Conservation (phyloP, 768 basidiomycete genomes). For the Fomitopsis serialis region DNA sequence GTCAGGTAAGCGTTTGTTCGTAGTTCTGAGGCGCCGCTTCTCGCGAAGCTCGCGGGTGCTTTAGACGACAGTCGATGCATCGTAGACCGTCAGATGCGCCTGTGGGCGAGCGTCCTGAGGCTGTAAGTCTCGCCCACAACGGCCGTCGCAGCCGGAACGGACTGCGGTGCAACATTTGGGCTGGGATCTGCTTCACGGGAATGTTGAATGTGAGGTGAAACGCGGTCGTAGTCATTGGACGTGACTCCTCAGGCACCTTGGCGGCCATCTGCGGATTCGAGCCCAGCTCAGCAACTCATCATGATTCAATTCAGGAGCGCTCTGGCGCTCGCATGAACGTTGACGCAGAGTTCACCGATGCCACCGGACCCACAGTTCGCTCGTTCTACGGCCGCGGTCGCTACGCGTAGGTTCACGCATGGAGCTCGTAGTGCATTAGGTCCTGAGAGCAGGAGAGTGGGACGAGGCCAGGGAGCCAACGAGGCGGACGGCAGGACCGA, state of each 20-base stretch:
- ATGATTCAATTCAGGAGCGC: conserved; percentile 1
- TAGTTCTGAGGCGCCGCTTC: neutral
- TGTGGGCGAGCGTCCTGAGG: neutral
- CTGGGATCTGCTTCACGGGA: conserved; percentile 15
- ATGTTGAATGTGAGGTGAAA: conserved; percentile 6
- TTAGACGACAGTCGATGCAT: neutral
- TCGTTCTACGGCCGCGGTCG: neutral
- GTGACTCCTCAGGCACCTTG: conserved; percentile 14
- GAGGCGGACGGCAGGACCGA: neutral
- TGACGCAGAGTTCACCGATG: neutral
- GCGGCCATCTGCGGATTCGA: conserved; percentile 11
- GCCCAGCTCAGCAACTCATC: conserved; percentile 2
- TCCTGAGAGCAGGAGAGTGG: too few species aligned
- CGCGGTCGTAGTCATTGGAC: conserved; percentile 7
- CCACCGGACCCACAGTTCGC: neutral
- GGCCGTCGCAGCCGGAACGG: too few species aligned
- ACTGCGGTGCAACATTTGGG: too few species aligned
- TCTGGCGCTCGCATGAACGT: neutral
- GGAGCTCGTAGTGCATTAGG: too few species aligned
- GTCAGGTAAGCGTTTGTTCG: conserved; percentile 1
- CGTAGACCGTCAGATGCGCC: neutral
- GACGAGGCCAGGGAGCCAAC: neutral
- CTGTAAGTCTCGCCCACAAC: neutral
- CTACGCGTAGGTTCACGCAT: too few species aligned
- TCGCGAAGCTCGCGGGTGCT: conserved; percentile 1